Percentiles rank a stretch among this genome's conserved stretches.
These are phyloP conservation scores for Sherardia arvensis DNA, from an alignment of 257 asterid species.

Conservation along the genomic window DNA sequence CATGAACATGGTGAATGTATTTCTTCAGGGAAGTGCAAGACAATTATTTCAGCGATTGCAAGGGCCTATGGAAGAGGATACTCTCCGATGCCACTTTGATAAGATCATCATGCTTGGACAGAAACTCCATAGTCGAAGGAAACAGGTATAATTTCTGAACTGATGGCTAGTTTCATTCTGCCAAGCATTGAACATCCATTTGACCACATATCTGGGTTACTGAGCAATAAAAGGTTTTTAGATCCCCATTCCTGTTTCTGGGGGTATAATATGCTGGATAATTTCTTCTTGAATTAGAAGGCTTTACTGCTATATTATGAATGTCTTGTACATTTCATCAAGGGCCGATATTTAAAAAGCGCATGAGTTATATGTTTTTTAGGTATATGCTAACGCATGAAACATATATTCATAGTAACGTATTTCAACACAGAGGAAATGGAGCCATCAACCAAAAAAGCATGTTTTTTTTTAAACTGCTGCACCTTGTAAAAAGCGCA, in stretches of 20 bases:
- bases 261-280: not conserved
- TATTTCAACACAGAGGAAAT: too few relatives aligned
- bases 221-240: not conserved
- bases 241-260: not conserved
- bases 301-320: not conserved
- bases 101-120: conserved; percentile 63
- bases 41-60: conserved; percentile 89
- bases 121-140: conserved; percentile 45
- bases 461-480: too few relatives aligned
- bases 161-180: not conserved
- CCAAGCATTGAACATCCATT: not conserved
- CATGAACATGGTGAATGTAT: conserved; percentile 19
- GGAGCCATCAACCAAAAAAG: too few relatives aligned
- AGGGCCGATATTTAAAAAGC: too few relatives aligned
- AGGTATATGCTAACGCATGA: too few relatives aligned
- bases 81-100: conserved; percentile 86
- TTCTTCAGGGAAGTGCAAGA: conserved; percentile 88
- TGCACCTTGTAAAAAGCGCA: too few relatives aligned
- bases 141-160: conserved; percentile 43
- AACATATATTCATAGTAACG: too few relatives aligned
- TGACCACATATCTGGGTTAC: not conserved
- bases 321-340: too few relatives aligned
- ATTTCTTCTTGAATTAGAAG: not conserved
- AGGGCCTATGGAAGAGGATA: conserved; percentile 97
- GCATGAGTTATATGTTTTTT: too few relatives aligned